These are phyloP conservation scores for Tilletia caries DNA, from an alignment of 1,284 basidiomycete genomes.

Conservation along the genomic window DNA sequence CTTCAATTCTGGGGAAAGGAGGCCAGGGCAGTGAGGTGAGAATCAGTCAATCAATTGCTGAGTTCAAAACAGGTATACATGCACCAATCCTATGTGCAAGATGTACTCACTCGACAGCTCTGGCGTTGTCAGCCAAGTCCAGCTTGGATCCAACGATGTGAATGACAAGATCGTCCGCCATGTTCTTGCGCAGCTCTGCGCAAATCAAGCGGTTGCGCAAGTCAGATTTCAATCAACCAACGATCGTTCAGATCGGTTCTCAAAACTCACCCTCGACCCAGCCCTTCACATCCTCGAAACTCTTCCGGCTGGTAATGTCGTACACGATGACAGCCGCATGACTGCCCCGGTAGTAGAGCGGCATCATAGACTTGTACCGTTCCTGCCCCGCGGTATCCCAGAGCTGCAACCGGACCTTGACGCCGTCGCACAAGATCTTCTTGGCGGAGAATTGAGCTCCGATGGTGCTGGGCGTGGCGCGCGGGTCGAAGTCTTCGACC, in stretches of 20 bases:
- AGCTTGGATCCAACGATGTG: constrained; percentile 88
- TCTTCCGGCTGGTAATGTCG: constrained; percentile 87
- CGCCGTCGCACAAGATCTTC: constrained; percentile 81
- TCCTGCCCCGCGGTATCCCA: constrained; percentile 99
- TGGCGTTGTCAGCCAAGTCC: constrained; percentile 60
- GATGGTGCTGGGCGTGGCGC: constrained; percentile 67
- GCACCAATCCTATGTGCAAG: too few species aligned
- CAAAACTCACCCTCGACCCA: constrained; percentile 68
- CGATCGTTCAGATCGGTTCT: too few species aligned
- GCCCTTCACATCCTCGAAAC: constrained; percentile 83
- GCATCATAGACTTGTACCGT: constrained; percentile 84
- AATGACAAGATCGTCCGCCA: constrained; percentile 73
- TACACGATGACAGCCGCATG: constrained; percentile 94
- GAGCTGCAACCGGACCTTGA: constrained; percentile 72
- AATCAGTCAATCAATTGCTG: background rate
- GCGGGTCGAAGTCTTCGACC: constrained; percentile 61
- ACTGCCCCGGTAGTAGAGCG: constrained; percentile 98
- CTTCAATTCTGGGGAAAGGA: constrained; percentile 9
- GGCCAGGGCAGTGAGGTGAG: background rate
- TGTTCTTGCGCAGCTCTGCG: constrained; percentile 67
- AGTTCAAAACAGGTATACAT: too few species aligned
- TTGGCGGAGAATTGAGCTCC: constrained; percentile 93
- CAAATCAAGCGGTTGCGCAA: too few species aligned
- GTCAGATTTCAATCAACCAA: too few species aligned
- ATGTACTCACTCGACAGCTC: constrained; percentile 6